Evolutionary conservation across 2,329 filamentous ascomycete species (phyloP), one percentile per base, ranked within the genome.

Genomic region (Penicillium aurantiogriseum): DNA sequence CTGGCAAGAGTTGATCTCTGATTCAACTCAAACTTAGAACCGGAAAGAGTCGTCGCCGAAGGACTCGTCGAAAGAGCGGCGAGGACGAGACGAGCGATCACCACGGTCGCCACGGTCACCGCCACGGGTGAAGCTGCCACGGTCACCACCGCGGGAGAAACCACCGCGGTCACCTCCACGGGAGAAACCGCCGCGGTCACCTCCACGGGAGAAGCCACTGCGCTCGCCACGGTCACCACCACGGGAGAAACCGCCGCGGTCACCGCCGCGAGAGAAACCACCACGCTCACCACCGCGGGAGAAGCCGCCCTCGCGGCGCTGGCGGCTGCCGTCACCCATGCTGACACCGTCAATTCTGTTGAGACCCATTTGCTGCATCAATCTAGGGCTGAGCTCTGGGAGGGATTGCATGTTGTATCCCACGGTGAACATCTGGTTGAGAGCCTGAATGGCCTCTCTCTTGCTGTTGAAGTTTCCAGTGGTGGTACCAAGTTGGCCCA

Each of bases 321-420:
- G 50, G 29, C 49, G 49, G 29, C 15, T 25, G 45, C 38, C 49
- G 5, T 35, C 17, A 35, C 47, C 59, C n/a, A 66, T 44, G 8
- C 64, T 67, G 39, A 76, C 46, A 40, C 70, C 72, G 21, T 58
- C 48, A 10, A 71, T 47, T 11, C 63, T 45, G 3, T 35, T 33
- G 13, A 75, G 63, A 11, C 74, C 71, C 23, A 76, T 56, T 60
- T 69, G 74, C 7, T 54, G 33, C 9, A 67, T 68, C 25, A 72
- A 44, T 6, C 33, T 47, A 4, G 52, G 49, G 21, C 51, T 54
- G 15, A 77, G 52, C 1, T 47, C 27, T 6, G 80, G 81, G 15
- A 78, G 74, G 25, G 68, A 62, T 5, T 71, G 59, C 67, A 82
- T 73, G 6, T 78, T 77, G 75, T 79, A 83, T 7, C 80, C 80